Conservation (phyloP, 148 eudicot genomes). For the Dysphania ambrosioides region DNA sequence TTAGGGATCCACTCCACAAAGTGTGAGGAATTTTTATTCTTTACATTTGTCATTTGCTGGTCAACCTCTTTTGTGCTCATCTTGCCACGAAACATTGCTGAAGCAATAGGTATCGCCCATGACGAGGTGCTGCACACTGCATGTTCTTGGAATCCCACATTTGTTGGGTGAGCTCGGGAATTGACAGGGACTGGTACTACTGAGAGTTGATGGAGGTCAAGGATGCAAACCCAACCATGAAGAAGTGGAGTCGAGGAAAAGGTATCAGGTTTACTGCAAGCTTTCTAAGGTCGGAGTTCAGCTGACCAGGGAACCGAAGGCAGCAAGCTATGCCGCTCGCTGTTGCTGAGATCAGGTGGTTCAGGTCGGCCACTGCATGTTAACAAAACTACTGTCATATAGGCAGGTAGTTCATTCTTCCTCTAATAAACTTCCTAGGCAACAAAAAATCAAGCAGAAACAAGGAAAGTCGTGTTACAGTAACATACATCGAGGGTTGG, state of each 20-base stretch:
- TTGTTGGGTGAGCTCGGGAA: constrained; percentile 75
- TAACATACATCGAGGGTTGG: constrained; percentile 50
- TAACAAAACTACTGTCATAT: neutral
- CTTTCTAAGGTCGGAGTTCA: constrained; percentile 69
- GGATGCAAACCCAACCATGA: constrained; percentile 77
- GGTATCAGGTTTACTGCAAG: constrained; percentile 77
- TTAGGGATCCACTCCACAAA: constrained; percentile 75
- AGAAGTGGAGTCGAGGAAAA: constrained; percentile 77
- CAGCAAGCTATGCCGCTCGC: constrained; percentile 77
- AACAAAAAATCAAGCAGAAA: neutral
- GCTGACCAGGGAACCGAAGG: constrained; percentile 73
- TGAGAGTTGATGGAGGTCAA: constrained; percentile 59
- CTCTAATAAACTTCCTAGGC: neutral
- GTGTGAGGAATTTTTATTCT: constrained; percentile 66
- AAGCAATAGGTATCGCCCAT: constrained; percentile 77
- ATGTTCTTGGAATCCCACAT: constrained; percentile 87
- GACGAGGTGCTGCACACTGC: constrained; percentile 91
- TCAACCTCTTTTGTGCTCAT: constrained; percentile 76
- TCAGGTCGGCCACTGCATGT: constrained; percentile 60
- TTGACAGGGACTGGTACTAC: constrained; percentile 55
- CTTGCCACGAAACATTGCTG: constrained; percentile 82
- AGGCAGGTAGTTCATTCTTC: too few species aligned
- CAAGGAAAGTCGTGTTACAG: neutral
- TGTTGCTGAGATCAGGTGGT: constrained; percentile 70
- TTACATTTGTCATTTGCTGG: constrained; percentile 63